Conservation (phyloP, 1,139 yeast genomes). For the Hyphopichia burtonii region DNA sequence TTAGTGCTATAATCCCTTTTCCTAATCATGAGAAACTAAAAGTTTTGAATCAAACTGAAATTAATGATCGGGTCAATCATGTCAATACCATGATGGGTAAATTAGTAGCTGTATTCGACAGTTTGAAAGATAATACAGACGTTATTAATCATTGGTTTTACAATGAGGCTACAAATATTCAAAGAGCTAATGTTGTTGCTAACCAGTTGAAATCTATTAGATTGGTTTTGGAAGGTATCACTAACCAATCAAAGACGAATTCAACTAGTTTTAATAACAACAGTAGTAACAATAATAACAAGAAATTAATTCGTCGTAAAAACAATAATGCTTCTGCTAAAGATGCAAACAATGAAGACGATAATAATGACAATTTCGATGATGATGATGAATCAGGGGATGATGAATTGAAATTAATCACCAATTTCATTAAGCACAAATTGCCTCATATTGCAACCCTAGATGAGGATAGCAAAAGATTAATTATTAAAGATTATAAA, state of each 20-base stretch:
- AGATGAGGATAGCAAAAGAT: conserved; percentile 52
- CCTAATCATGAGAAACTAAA: conserved; percentile 46
- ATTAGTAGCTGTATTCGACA: conserved; percentile 35
- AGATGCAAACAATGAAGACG: conserved; percentile 8
- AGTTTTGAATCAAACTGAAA: conserved; percentile 35
- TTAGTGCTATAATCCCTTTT: conserved; percentile 61
- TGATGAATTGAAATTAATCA: conserved; percentile 45
- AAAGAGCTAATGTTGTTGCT: conserved; percentile 58
- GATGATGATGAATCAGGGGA: conserved; percentile 42
- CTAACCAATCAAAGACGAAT: conserved; percentile 19
- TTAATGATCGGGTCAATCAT: conserved; percentile 31
- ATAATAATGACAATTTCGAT: conserved; percentile 15
- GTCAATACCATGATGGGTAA: conserved; percentile 32
- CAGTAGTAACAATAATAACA: conserved; percentile 9
- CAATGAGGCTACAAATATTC: conserved; percentile 50
- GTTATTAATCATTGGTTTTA: conserved; percentile 48
- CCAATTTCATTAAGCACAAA: conserved; percentile 46
- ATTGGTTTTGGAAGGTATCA: conserved; percentile 52
- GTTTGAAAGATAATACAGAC: conserved; percentile 30
- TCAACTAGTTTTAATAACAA: conserved; percentile 2
- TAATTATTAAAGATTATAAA: conserved; percentile 62
- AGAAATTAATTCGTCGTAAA: conserved; percentile 17
- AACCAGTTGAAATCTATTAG: conserved; percentile 60
- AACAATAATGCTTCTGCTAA: conserved; percentile 1
- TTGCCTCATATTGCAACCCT: conserved; percentile 40